A percentile compares a stretch with the other conserved stretches of the same genome.
Evolutionary conservation across 169 alveolate species (phyloP).

Genomic region (Cryptosporidium xiaoi): DNA sequence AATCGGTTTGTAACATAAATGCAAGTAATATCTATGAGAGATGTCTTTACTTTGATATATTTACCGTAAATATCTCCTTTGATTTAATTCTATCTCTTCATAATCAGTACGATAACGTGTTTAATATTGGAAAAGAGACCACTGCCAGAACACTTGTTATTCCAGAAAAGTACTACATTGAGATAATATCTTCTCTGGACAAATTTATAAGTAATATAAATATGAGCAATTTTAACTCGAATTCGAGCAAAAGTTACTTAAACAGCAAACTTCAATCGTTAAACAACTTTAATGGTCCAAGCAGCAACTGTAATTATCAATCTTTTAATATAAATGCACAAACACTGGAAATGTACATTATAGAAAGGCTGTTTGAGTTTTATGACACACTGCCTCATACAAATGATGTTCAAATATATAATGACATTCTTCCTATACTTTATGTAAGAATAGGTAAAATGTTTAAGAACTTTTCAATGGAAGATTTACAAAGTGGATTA

Average conservation of each 20-base stretch:
- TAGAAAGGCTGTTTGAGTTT: constrained; percentile 37
- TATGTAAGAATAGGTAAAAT: constrained; percentile 15
- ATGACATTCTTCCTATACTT: constrained; percentile 4
- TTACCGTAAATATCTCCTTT: constrained; percentile 14
- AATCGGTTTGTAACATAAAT: too few relatives aligned
- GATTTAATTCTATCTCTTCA: constrained; percentile 3
- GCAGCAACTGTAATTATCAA: neutral
- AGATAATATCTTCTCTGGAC: constrained; percentile 2
- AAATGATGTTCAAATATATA: neutral
- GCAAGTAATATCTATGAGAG: neutral
- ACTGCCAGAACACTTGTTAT: neutral
- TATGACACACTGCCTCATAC: neutral
- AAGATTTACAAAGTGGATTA: constrained; percentile 66
- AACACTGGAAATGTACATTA: constrained; percentile 50
- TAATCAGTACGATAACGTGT: neutral
- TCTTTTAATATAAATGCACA: constrained; percentile 12
- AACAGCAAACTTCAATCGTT: neutral
- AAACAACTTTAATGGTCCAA: neutral
- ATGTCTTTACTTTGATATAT: constrained; percentile 16
- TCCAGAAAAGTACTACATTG: constrained; percentile 17
- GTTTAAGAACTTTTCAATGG: constrained; percentile 36
- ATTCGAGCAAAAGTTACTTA: neutral
- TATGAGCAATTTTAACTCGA: neutral
- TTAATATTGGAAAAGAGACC: neutral
- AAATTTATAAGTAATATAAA: neutral